Evolutionary conservation across 257 asterid species (phyloP), one percentile per base, ranked within the genome.

Genomic region (Solanum corneliomulleri): DNA sequence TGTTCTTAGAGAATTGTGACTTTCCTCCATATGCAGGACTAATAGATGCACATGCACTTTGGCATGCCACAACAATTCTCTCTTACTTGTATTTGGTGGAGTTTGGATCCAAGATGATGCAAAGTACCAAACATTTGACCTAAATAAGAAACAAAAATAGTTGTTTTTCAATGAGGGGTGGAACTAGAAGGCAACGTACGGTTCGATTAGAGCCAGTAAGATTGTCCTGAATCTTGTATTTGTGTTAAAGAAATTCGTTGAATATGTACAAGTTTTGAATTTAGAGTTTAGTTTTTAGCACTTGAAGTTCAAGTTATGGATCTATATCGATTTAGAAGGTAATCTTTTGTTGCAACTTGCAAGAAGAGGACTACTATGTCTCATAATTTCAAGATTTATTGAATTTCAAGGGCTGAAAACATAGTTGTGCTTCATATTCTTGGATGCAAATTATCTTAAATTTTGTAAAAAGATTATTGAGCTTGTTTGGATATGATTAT

Each of bases 1-100:
- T 92, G 95, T 89, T 96, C 52, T 75, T 93, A 16, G 96, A 94
- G 92, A 92, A 92, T 58, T 89, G 88, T n/a, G 99, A 94, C 87
- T 96, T 95, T 88, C 98, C 99, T 44, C 98, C 98, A 0, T 92
- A 87, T 76, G 39, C 81, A 88, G 97, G 94, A 82, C 90, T 92
- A 5, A 90, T 93, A 1, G 99, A 96, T 71, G 96, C 99, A 87
- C 98, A 94, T 88, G 94, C 96, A 49, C 91, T 95, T 74, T 91
- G 95, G 96, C 99, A 94, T 27, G 99, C 97, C 87, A 91, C 92
- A 29, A 92, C 94, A 11, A 92, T 95, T 83, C 97, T n/a, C 97
- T 5, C 93, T 96, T 12, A 90, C 95, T 69, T 95, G 92, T 88
- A 88, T 94, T 2, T 93, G 95, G 94, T 95, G 98, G 98, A 96